Conservation (phyloP, 2,329 filamentous ascomycete species). For the Cladosporium sphaerospermum region DNA sequence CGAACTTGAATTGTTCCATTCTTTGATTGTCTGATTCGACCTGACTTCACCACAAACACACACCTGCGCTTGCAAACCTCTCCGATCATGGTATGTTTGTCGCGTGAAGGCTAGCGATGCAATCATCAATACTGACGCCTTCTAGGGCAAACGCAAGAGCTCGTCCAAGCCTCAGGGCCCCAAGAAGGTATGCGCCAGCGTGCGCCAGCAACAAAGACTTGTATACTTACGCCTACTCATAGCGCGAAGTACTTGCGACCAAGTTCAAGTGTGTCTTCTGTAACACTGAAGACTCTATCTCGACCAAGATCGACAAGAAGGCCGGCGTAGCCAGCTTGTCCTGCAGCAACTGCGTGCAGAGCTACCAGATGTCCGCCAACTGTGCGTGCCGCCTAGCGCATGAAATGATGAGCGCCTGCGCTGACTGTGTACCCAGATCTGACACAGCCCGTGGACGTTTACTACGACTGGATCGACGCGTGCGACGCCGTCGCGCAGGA, state of each 20-base stretch:
- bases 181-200: conserved; percentile 60
- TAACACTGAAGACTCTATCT: conserved; percentile 91
- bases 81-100: background rate
- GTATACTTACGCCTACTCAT: conserved; percentile 2
- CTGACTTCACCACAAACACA: background rate
- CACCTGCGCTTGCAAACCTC: background rate
- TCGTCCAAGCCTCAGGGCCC: conserved; percentile 73
- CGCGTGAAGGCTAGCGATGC: background rate
- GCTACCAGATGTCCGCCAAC: conserved; percentile 87
- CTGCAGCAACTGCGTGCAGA: conserved; percentile 91
- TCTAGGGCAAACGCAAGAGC: conserved; percentile 85
- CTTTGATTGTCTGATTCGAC: too few species aligned
- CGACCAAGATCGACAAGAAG: conserved; percentile 92
- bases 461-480: conserved; percentile 98
- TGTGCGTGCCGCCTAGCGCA: conserved; percentile 1
- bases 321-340: conserved; percentile 74
- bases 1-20: background rate
- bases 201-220: background rate
- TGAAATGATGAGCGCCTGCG: background rate
- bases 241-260: conserved; percentile 63
- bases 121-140: background rate
- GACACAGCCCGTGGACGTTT: conserved; percentile 87
- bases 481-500: conserved; percentile 66
- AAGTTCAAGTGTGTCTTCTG: conserved; percentile 97
- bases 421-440: conserved; percentile 57